Evolutionary conservation across 768 basidiomycete species (phyloP), one percentile per base, ranked within the genome.

Genomic region (Xerocomus potaroensis): DNA sequence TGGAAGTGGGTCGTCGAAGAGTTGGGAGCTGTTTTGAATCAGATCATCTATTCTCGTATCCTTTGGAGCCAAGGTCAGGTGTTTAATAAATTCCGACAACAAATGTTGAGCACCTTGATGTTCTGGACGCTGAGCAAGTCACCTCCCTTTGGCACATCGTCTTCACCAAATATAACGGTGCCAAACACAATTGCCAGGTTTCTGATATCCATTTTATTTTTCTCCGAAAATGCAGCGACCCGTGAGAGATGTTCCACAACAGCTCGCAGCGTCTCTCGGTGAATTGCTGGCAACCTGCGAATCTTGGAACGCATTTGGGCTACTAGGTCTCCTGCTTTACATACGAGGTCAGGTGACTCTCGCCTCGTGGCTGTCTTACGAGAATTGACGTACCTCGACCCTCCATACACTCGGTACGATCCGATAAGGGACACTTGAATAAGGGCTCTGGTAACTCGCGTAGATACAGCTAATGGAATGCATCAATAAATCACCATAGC

Each of bases 161-260:
- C 92, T 64, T 94, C 91, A 6, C 92, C 92, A 55, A 96, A 93
- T 38, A 96, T 80, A 19, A 91, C 90, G 8, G 82, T 74, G 16
- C 87, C 86, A 68, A 95, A 94, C 4, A 93, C 84, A 38, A 96
- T 93, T 3, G 91, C 89, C 19, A 96, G 71, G 60, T 95, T 96
- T 72, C 85, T 91, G 3, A 84, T 73, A 57, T 92, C 93, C 93
- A 96, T 96, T 67, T 94, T 95, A 62, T 94, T 96, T 61, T 78
- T 82, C 22, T 84, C 81, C 18, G 74, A 73, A 29, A 73, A 72
- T 5, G 81, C 69, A 3, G 81, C 77, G 12, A 96, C 81, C 12
- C 84, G 77, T 3, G 83, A 72, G 15, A 96, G 77, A 64, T 95
- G 93, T 53, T 94, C 92, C 16, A 94, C 65, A 22, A 94, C 61